Evolutionary conservation across 1,284 basidiomycete genomes (phyloP).

Genomic region (Hemileia vastatrix): DNA sequence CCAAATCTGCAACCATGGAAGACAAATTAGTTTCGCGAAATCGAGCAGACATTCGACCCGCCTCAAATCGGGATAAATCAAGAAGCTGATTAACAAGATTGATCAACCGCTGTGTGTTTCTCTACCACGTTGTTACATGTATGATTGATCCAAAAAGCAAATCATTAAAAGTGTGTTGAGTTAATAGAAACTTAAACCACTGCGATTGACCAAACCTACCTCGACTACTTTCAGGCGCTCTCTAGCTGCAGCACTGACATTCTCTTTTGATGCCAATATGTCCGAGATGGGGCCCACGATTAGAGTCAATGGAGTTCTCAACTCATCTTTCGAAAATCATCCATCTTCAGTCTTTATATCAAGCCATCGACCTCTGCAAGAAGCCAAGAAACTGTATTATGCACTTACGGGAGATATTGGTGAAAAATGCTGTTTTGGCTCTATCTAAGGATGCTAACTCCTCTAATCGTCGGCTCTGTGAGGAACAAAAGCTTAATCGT

Average conservation of each 20-base stretch:
- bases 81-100: slow-evolving; percentile 21
- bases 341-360: background rate
- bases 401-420: slow-evolving; percentile 18
- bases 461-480: slow-evolving; percentile 17
- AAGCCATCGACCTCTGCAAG: background rate
- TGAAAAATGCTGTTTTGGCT: slow-evolving; percentile 21
- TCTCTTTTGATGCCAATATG: slow-evolving; percentile 8
- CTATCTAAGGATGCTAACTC: slow-evolving; percentile 19
- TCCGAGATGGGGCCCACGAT: slow-evolving; percentile 21
- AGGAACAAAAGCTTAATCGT: background rate
- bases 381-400: background rate
- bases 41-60: slow-evolving; percentile 16
- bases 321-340: slow-evolving; percentile 8
- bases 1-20: slow-evolving; percentile 6
- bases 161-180: no score
- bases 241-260: slow-evolving; percentile 16
- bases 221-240: slow-evolving; percentile 15
- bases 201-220: no score
- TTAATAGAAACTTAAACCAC: no score
- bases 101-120: slow-evolving; percentile 21
- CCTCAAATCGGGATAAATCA: slow-evolving; percentile 19
- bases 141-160: no score
- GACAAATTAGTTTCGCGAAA: slow-evolving; percentile 14
- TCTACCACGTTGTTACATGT: no score
- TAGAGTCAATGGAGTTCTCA: slow-evolving; percentile 16